Base-by-base conservation (phyloP, 2,329 filamentous ascomycete species). In the Colletotrichum horii region DNA sequence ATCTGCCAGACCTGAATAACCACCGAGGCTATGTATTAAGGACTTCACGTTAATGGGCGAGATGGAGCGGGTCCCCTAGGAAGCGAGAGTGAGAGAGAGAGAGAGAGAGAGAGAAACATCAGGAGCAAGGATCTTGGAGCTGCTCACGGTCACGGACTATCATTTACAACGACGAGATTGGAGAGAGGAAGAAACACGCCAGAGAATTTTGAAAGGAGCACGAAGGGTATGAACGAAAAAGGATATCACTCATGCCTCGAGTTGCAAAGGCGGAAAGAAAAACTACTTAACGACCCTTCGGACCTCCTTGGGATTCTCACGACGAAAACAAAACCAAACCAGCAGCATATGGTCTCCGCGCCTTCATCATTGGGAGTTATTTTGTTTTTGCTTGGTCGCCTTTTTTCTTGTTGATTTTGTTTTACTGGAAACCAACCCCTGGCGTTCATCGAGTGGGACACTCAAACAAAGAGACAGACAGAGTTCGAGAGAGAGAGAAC, bases 321-420 rank as follows among this genome's bases (percentile, higher is more conserved):
- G 70, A 75, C 70, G 70, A 73, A 73, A 69, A 70, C 67, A 62
- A 75, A 68, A 74, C 48, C 52, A 38, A 71, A 60, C 22, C 43
- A 64, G 34, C 74, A 74, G 74, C 74, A 76, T 74, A 65, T 64
- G 74, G 70, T 74, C 28, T 52, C 56, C 71, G 48, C 65, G 74
- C 65, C 74, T 76, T 76, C 64, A 75, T 75, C 70, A 74, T 76
- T 74, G 65, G 74, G 74, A 76, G 74, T 76, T 73, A 56, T 64
- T 55, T 61, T 66, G 58, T 69, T 19, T 74, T 70, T 58, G 48
- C 26, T 52, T 22, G n/a, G 11, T 55, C 32, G 28, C 22, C n/a
- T 56, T 60, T 61, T 58, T 36, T 64, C 6, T 61, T 61, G 19
- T 28, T 28, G 15, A 34, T 26, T 64, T 26, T 36, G 24, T 22